phyloP scores from a whole-genome alignment of 352 stramenopile genomes.

The Globisporangium abappressorium region DNA sequence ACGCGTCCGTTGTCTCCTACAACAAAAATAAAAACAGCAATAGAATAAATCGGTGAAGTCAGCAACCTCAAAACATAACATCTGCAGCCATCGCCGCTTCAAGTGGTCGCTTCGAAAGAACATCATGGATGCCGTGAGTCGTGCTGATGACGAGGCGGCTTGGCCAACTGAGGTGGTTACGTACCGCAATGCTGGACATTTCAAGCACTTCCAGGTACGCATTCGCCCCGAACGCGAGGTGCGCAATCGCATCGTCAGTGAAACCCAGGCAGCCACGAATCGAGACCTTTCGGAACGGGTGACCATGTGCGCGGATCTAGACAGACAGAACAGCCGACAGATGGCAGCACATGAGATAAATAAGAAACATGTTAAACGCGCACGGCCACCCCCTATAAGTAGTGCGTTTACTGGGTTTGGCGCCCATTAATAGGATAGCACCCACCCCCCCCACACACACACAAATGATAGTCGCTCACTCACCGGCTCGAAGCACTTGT shows the following conservation, averaged over 20 bases:
- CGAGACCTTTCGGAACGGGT: conserved; percentile 48
- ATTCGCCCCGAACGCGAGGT: conserved; percentile 56
- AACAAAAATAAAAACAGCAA: conserved; percentile 5
- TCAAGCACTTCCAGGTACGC: conserved; percentile 56
- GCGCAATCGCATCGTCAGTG: conserved; percentile 53
- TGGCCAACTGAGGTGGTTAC: conserved; percentile 8
- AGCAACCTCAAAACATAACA: neutral
- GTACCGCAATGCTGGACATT: conserved; percentile 76
- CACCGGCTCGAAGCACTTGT: conserved; percentile 61
- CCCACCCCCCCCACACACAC: neutral
- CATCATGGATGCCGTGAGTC: neutral
- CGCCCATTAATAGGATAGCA: neutral
- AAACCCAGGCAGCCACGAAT: conserved; percentile 63
- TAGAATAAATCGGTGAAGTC: neutral
- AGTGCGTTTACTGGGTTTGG: neutral
- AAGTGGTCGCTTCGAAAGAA: neutral
- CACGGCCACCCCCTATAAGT: neutral
- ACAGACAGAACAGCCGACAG: neutral
- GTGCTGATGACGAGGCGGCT: neutral
- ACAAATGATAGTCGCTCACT: conserved; percentile 24
- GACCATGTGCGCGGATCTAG: conserved; percentile 46
- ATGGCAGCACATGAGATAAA: neutral
- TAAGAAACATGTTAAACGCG: conserved; percentile 2
- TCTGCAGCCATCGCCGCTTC: neutral
- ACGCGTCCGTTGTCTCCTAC: conserved; percentile 55